Conservation (phyloP, 2,329 filamentous ascomycete genomes). For the Phyllosticta citriasiana region DNA sequence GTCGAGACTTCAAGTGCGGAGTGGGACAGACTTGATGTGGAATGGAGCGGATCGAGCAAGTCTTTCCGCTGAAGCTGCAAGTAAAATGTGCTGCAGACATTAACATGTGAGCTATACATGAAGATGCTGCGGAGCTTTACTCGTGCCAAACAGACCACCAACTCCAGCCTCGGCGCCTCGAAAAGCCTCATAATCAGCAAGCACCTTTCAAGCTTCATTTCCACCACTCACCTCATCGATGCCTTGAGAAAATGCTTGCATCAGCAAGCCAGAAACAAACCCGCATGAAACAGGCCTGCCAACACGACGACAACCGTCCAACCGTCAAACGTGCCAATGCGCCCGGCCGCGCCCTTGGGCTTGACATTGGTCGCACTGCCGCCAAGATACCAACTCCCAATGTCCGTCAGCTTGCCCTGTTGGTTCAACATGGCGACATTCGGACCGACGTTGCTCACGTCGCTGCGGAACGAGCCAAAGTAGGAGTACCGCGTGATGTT, state of each 20-base stretch:
- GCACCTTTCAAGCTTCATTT: background rate
- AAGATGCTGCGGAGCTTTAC: background rate
- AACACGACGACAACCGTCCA: constrained; percentile 12
- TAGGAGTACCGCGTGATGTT: constrained; percentile 61
- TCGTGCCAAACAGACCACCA: background rate
- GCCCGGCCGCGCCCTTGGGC: constrained; percentile 21
- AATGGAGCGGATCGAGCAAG: background rate
- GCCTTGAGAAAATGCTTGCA: too few relatives aligned
- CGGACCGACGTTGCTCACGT: constrained; percentile 62
- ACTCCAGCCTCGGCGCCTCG: background rate
- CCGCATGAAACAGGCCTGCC: background rate
- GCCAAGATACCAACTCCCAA: constrained; percentile 71
- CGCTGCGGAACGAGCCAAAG: constrained; percentile 64
- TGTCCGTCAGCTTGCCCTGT: constrained; percentile 60
- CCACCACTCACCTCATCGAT: background rate
- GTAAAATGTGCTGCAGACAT: background rate
- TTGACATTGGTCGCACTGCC: constrained; percentile 28
- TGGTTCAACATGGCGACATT: constrained; percentile 62
- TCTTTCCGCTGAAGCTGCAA: background rate
- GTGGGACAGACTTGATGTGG: background rate
- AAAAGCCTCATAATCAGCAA: background rate
- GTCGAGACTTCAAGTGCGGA: background rate
- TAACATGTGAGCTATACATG: background rate
- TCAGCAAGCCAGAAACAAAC: background rate
- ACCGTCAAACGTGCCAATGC: constrained; percentile 8